Conservation (phyloP, 148 eudicot genomes). For the Vaccinium darrowii region DNA sequence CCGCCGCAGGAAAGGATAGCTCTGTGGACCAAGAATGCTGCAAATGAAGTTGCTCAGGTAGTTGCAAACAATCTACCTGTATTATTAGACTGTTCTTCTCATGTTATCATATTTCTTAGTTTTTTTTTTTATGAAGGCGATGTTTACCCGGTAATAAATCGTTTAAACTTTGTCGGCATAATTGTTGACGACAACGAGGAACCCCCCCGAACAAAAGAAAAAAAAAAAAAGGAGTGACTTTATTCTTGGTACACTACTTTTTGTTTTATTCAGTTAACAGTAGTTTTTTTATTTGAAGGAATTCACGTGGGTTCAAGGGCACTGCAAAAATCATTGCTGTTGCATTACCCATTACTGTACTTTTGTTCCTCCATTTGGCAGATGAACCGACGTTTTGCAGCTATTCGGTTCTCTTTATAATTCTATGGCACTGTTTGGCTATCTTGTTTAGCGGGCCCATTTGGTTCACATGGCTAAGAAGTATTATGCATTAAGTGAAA, state of each 20-base stretch:
- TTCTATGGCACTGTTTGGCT: background rate
- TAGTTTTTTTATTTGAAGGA: background rate
- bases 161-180: background rate
- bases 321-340: background rate
- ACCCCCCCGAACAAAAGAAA: too few species aligned
- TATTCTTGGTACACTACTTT: background rate
- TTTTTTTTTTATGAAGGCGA: background rate
- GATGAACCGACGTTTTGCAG: background rate
- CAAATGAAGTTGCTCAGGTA: conserved; percentile 94
- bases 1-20: conserved; percentile 55
- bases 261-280: background rate
- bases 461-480: background rate
- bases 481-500: background rate
- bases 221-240: background rate
- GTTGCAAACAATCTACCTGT: conserved; percentile 6
- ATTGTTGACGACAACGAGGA: background rate
- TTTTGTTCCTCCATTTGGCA: background rate
- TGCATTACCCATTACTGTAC: background rate
- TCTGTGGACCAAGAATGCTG: conserved; percentile 94
- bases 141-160: background rate
- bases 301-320: background rate
- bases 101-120: background rate
- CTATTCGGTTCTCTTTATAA: background rate
- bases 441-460: background rate
- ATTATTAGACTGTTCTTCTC: background rate